phyloP scores from a whole-genome alignment of 2,329 filamentous ascomycete genomes.

The Sphaerulina vaccinii region DNA sequence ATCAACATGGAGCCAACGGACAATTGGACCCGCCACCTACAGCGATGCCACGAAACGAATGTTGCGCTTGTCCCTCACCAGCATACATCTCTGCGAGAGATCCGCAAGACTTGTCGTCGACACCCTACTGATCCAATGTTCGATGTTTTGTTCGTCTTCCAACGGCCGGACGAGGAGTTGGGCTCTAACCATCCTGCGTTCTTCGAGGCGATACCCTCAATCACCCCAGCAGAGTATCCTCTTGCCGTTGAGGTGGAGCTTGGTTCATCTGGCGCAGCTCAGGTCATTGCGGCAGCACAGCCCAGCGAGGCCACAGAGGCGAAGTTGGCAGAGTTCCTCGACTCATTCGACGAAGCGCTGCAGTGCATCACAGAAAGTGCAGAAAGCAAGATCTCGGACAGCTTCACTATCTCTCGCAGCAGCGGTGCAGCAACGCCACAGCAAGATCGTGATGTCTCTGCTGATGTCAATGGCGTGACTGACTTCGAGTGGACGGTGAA shows the following conservation, averaged over 20 bases:
- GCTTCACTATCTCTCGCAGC: conserved; percentile 9
- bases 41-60: conserved; percentile 69
- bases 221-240: conserved; percentile 64
- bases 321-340: conserved; percentile 34
- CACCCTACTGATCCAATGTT: conserved; percentile 63
- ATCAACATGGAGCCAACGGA: conserved; percentile 46
- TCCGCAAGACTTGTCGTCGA: conserved; percentile 73
- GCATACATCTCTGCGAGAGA: conserved; percentile 72
- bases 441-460: conserved; percentile 1
- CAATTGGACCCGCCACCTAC: conserved; percentile 62
- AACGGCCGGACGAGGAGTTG: conserved; percentile 44
- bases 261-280: conserved; percentile 48
- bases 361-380: conserved; percentile 10
- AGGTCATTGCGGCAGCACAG: conserved; percentile 61
- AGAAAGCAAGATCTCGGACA: conserved; percentile 15
- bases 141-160: conserved; percentile 80
- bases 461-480: conserved; percentile 28
- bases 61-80: conserved; percentile 68
- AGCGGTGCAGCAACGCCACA: conserved; percentile 5
- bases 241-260: conserved; percentile 73
- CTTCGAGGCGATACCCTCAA: conserved; percentile 57
- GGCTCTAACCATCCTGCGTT: conserved; percentile 1
- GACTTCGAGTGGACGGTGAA: conserved; percentile 60
- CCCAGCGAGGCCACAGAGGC: conserved; percentile 36
- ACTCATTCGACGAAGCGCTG: conserved; percentile 16